A percentile compares a stretch with the other conserved stretches of the same genome.
phyloP scores from a whole-genome alignment of 2,329 filamentous ascomycete genomes.

The Clonostachys byssicola region DNA sequence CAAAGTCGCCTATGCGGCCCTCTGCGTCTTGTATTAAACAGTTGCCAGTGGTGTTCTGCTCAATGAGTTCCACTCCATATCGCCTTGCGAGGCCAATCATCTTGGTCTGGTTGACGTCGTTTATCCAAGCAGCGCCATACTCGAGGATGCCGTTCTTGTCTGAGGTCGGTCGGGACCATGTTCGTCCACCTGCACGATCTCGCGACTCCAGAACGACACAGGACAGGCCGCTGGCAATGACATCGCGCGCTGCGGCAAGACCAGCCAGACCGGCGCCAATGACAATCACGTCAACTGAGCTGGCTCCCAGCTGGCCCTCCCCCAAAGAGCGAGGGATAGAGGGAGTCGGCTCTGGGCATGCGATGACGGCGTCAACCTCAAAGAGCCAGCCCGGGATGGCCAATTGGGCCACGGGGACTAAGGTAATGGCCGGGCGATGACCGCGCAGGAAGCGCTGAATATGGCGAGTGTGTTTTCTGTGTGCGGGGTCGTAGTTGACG shows the following conservation, averaged over 20 bases:
- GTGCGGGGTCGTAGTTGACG: constrained; percentile 32
- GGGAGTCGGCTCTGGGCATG: constrained; percentile 5
- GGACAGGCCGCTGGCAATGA: constrained; percentile 27
- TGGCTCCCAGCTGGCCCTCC: neutral
- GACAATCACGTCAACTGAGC: constrained; percentile 21
- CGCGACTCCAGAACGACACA: constrained; percentile 43
- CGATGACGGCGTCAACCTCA: constrained; percentile 35
- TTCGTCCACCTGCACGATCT: constrained; percentile 47
- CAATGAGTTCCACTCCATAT: constrained; percentile 35
- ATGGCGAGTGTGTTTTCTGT: constrained; percentile 26
- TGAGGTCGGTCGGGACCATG: constrained; percentile 27
- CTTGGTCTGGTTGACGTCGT: constrained; percentile 44
- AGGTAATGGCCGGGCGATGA: constrained; percentile 34
- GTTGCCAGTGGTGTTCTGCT: constrained; percentile 40
- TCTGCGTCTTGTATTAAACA: constrained; percentile 33
- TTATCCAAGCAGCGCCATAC: constrained; percentile 56
- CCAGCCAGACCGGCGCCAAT: constrained; percentile 39
- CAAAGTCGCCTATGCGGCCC: constrained; percentile 14
- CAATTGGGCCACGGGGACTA: constrained; percentile 33
- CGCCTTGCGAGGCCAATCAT: constrained; percentile 31
- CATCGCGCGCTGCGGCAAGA: constrained; percentile 25
- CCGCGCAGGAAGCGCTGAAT: constrained; percentile 27
- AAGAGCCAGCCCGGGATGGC: constrained; percentile 31
- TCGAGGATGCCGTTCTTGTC: constrained; percentile 35
- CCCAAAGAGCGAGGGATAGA: constrained; percentile 1